phyloP scores from a whole-genome alignment of 225 moss, liverwort and hornwort genomes.

The Sphagnum tenellum region DNA sequence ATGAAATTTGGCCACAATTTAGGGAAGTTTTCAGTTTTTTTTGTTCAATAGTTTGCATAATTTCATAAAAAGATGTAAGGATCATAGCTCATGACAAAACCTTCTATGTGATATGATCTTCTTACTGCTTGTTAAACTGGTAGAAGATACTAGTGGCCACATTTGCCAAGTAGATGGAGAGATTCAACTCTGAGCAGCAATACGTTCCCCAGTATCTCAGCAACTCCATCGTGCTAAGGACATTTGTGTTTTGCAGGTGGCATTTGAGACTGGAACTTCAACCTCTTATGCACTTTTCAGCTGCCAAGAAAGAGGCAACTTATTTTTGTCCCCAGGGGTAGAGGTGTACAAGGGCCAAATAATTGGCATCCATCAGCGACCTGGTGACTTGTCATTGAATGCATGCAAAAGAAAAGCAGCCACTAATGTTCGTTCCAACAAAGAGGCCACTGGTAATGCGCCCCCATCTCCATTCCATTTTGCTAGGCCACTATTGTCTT shows the following conservation, averaged over 20 bases:
- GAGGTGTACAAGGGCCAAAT: conserved; percentile 92
- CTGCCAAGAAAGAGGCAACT: conserved; percentile 85
- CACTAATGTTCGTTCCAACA: conserved; percentile 92
- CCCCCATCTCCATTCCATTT: too few relatives aligned
- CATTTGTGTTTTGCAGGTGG: conserved; percentile 36
- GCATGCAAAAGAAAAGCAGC: conserved; percentile 93
- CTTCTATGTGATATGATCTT: too few relatives aligned
- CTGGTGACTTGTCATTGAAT: conserved; percentile 76
- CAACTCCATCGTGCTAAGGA: background rate
- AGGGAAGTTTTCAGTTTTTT: too few relatives aligned
- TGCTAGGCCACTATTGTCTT: too few relatives aligned
- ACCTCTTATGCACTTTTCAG: conserved; percentile 91
- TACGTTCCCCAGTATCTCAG: background rate
- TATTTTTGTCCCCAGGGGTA: conserved; percentile 63
- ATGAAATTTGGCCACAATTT: too few relatives aligned
- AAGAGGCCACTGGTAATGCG: conserved; percentile 73
- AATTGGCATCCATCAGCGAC: conserved; percentile 89
- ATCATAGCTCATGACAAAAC: too few relatives aligned
- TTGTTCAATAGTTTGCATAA: too few relatives aligned
- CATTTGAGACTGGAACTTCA: conserved; percentile 80
- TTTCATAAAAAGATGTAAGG: too few relatives aligned
- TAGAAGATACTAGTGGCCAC: too few relatives aligned
- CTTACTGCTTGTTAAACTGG: too few relatives aligned
- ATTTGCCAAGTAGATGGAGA: too few relatives aligned
- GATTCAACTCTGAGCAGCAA: too few relatives aligned